Percentiles rank a stretch among this genome's conserved stretches.
These are phyloP conservation scores for Puccinia novopanici DNA, from an alignment of 1,284 basidiomycete genomes.

Conservation along the genomic window DNA sequence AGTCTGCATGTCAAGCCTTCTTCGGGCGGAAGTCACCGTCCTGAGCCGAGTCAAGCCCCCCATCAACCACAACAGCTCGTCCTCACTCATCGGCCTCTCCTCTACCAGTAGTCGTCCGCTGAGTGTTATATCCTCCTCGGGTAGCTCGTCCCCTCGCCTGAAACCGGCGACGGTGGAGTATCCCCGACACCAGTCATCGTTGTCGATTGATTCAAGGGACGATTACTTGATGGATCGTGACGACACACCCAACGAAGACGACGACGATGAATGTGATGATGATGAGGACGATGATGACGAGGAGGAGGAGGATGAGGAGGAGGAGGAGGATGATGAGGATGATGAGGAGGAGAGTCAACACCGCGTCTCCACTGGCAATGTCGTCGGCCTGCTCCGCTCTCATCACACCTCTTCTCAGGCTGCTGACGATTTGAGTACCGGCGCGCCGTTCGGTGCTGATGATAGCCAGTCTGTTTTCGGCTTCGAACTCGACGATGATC, in stretches of 20 bases:
- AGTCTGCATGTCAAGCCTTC: slow-evolving; percentile 41
- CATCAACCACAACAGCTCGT: slow-evolving; percentile 10
- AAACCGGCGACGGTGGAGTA: not conserved
- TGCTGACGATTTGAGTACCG: not conserved
- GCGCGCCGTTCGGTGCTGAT: not conserved
- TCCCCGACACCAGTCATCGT: not conserved
- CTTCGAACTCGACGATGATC: slow-evolving; percentile 35
- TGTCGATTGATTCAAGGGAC: slow-evolving; percentile 32
- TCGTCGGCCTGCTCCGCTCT: not conserved
- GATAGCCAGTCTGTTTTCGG: slow-evolving; percentile 27
- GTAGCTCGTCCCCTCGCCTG: not conserved
- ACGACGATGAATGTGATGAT: slow-evolving; percentile 32
- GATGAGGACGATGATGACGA: slow-evolving; percentile 23
- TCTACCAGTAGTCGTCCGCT: not conserved
- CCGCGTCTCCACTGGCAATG: not conserved
- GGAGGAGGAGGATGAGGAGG: not conserved
- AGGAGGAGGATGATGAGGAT: not conserved
- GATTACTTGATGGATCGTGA: slow-evolving; percentile 2
- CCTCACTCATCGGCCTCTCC: not conserved
- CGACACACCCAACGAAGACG: slow-evolving; percentile 10
- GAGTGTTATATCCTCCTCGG: slow-evolving; percentile 30
- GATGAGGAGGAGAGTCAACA: not conserved
- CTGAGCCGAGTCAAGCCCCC: not conserved
- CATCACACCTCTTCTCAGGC: not conserved
- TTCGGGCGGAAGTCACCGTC: not conserved